Base-by-base conservation (phyloP, 495 filamentous ascomycete genomes). In the Chaetomium fimeti region DNA sequence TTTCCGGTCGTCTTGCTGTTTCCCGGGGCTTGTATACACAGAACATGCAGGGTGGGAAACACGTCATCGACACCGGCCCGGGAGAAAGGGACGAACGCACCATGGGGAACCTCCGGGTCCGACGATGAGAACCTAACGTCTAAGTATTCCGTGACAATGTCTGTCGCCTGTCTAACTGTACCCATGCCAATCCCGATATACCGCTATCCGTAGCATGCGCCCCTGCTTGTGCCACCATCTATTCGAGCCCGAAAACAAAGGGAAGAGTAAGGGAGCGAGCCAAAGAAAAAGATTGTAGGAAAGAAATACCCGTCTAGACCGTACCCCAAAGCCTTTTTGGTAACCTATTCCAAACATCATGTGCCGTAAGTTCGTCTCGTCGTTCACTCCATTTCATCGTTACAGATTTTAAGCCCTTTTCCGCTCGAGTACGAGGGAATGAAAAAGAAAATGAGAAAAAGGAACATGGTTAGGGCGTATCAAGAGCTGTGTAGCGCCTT, bases 401-500 rank as follows among this genome's bases (percentile, higher is more conserved):
- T 27, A 52, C 49, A 52, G 1, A 20, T 52, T 29, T n/a, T 52
- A 25, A 52, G 49, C 49, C n/a, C 45, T n/a, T 47, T 49, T 20
- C 18, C 45, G 8, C 18, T 11, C n/a, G 45, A 49, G 18, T 20
- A 49, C 45, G 11, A 13, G 40, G 40, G 40, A 13, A 43, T 16
- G 13, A 43, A 52, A 52, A 25, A 36, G 29, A 38, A 55, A 20
- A 55, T 5, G 15, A 38, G n/a, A 6, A 38, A 22, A 55, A 49
- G 45, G 13, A 55, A 36, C 16, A 55, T 16, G 5, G 12, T 5
- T 22, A 11, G 8, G 9, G 28, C 16, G 20, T 7, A 42, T 77
- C 68, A 81, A 16, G 79, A 81, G 64, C 76, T 80, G 69, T 92
- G 89, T 57, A 92, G 73, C 11, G 88, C 85, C 66, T 85, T 86